Evolutionary conservation across 1,284 basidiomycete genomes (phyloP), one percentile per base, ranked within the genome.

Genomic region (Anthracocystis setariae): DNA sequence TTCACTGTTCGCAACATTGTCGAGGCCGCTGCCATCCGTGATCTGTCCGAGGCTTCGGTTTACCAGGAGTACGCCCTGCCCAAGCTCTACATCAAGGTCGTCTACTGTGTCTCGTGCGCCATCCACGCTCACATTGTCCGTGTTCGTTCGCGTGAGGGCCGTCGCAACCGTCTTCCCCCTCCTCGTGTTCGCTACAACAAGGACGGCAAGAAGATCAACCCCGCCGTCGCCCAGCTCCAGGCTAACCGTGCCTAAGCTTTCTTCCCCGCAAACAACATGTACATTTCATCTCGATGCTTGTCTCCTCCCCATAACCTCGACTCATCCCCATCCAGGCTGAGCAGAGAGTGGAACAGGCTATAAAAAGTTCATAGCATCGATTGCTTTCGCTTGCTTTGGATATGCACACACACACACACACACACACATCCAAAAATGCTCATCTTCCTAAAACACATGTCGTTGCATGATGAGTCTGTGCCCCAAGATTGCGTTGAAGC

Each of bases 1-100:
- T 97, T 97, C 90, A 97, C 94, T 55, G 94, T 98, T 83, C 91
- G 94, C 86, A 98, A 98, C 90, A 98, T 98, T 91, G 94, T 98
- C 70, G 94, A 98, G 89, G 92, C 92, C 82, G 95, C 95, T 61
- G 95, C 95, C 71, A 92, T 98, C 80, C 89, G 95, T 82, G 95
- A 99, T 87, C 91, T 99, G 84, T 92, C 90, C 84, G 96, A 98
- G 83, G 94, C 95, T 51, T 92, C 90, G 76, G 91, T 98, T 77
- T 98, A 98, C 87, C 85, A 87, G 72, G 96, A 98, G 87, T 98
- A 98, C 86, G 90, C 89, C 61, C 90, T 98, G 80, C 95, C 95
- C 70, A 98, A 98, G 86, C 87, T 98, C 76, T 98, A 99, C 89
- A 92, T 97, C 88, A 97, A 98, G 90, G 92, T 98, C 79, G 91